Evolutionary conservation across 208 protist genomes (phyloP), one percentile per base, ranked within the genome.

Genomic region (Trypanosoma vivax): DNA sequence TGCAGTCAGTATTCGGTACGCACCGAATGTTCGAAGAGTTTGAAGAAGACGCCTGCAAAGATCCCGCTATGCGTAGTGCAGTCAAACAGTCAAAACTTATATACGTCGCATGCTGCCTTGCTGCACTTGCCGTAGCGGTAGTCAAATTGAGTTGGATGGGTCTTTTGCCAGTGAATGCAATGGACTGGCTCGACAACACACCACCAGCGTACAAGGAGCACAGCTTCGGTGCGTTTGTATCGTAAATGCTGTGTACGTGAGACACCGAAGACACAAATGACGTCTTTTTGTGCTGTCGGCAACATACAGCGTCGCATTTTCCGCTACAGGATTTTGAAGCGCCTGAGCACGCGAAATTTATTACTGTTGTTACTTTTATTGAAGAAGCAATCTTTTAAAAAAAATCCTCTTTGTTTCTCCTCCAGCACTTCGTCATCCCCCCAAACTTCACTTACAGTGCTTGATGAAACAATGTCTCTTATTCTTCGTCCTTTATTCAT

Each of bases 141-240:
- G 50, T 88, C 24, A 92, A 92, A 71, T 61, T 92, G 25, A 83
- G 64, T 63, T 90, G 78, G 81, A 92, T 92, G 85, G 74, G 73
- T 29, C 61, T 92, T 42, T 68, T 92, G 58, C 85, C 85, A 31
- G 69, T 90, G 21, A 78, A 73, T 52, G 67, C 79, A 16, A 83
- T 87, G 67, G 85, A 92, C 50, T 92, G 85, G 82, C 72, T 92
- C 61, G 69, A 73, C 33, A 80, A 37, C 25, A 76, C 57, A 23
- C 79, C 80, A 6, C 77, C 79, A 5, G 29, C 43, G 6, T 81
- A 84, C 38, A 74, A 81, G 42, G 83, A 92, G 55, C 50, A 70
- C 50, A 82, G 65, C 60, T 57, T 58, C 18, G 72, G 83, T 21
- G 51, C 40, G 2, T 69, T 71, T 29, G 18, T 56, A 13, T 35